Evolutionary conservation across 352 stramenopile species (phyloP), one percentile per base, ranked within the genome.

Genomic region (Phytophthora pluvialis): DNA sequence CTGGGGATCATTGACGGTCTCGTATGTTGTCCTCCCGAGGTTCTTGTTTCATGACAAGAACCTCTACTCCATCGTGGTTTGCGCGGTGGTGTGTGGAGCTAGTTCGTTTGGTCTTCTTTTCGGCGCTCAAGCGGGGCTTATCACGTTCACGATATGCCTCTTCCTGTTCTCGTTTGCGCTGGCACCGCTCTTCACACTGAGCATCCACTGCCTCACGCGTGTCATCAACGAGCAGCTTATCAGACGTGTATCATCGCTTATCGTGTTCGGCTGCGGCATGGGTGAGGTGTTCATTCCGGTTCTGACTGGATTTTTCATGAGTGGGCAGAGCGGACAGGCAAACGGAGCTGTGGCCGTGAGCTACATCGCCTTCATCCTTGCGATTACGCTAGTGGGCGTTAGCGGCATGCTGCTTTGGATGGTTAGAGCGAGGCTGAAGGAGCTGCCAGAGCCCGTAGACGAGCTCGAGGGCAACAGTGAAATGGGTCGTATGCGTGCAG

Each of bases 301-400:
- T 51, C 81, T 91, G 51, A 94, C 93, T 83, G 86, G 86, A 10
- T 94, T 94, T 67, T 94, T 94, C 67, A 94, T 94, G 83, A 86
- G 81, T 60, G 80, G 83, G 32, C 83, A 93, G 67, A 93, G 83
- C 40, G 83, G 83, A 21, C 80, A 90, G 57, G 79, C 77, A 32
- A 91, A 92, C 49, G 83, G 83, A 71, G 77, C 80, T 6, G 75
- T 86, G 36, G 82, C 83, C 11, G 82, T 94, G 48, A 89, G 81
- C 60, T 90, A 89, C 67, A 94, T 91, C 52, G 78, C 78, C 6
- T 94, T 93, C 47, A 90, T 91, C 44, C 67, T 94, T 44, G 76
- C 83, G 40, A 70, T 94, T 42, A 77, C 73, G 38, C 76, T 94
- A 57, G 81, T 94, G 18, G 71, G 81, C 11, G 83, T 88, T 16